phyloP scores from a whole-genome alignment of 176 grass and related monocot genomes.

The Avena atlantica region DNA sequence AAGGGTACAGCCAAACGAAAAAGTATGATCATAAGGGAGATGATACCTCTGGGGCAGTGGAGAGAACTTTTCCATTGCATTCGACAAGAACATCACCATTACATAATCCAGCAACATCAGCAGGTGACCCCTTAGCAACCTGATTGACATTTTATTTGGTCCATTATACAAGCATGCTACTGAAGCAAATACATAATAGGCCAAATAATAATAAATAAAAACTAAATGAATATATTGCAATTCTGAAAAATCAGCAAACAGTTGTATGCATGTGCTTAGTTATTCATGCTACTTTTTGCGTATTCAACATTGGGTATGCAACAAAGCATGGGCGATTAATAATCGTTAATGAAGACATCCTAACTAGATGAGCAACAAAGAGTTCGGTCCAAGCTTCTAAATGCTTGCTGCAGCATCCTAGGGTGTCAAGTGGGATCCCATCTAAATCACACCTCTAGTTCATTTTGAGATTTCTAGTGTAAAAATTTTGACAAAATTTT shows the following conservation, averaged over 20 bases:
- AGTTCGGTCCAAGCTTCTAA: neutral
- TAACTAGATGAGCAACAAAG: neutral
- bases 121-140: neutral
- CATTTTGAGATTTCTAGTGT: too few relatives aligned
- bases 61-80: neutral
- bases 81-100: neutral
- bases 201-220: neutral
- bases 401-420: neutral
- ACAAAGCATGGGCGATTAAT: neutral
- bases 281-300: neutral
- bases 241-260: neutral
- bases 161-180: neutral
- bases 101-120: constrained; percentile 13
- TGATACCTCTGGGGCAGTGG: neutral
- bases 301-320: neutral
- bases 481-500: too few relatives aligned
- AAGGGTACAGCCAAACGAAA: neutral
- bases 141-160: neutral
- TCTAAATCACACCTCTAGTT: too few relatives aligned
- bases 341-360: neutral
- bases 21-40: neutral
- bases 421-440: too few relatives aligned
- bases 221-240: neutral
- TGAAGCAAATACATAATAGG: neutral
- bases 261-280: neutral